Base-by-base conservation (phyloP, 495 filamentous ascomycete species). In the Tuber melanosporum region DNA sequence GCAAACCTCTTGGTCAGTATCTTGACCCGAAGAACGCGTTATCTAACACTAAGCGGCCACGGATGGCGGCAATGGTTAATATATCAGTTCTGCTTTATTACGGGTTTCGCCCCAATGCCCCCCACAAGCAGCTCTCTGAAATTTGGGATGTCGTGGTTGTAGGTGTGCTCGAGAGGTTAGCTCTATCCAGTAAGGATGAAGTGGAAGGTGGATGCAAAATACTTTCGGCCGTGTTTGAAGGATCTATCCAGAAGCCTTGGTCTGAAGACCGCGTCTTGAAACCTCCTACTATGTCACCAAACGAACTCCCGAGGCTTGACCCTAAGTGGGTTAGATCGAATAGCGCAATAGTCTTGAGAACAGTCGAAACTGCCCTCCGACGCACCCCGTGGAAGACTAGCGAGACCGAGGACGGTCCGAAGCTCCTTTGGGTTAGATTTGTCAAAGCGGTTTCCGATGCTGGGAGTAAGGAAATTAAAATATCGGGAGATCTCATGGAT, bases 11-110 rank as follows among this genome's bases (percentile, higher is more conserved):
- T 47, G 83, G 88, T 19, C 88, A 87, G 7, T 93, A 94, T 75
- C 86, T 97, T 52, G 89, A 89, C 71, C 89, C 89, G 19, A 91
- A 88, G 78, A 87, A 87, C 42, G 86, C 84, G 6, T 88, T 88
- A 17, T 91, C 89, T 75, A 85, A 87, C 20, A 85, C 87, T 8
- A 87, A 89, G 42, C 86, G 89, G 36, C 81, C 76, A 15, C 88
- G 88, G 17, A 88, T 89, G 71, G 85, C 90, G 1, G 89, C 91
- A 22, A 80, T 94, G 47, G 87, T 88, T 2, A 92, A 91, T 52
- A 90, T 95, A 74, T 91, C 91, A 80, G 92, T 91, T 72, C 86
- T 98, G 0, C 87, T 97, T 1, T 97, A 98, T 84, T 98, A 97
- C 82, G 86, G 91, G 1, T 91, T 98, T 76, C 90, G 90, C 39